Evolutionary conservation across 2,329 filamentous ascomycete genomes (phyloP), one percentile per base, ranked within the genome.

Genomic region (Neonectria ditissima): DNA sequence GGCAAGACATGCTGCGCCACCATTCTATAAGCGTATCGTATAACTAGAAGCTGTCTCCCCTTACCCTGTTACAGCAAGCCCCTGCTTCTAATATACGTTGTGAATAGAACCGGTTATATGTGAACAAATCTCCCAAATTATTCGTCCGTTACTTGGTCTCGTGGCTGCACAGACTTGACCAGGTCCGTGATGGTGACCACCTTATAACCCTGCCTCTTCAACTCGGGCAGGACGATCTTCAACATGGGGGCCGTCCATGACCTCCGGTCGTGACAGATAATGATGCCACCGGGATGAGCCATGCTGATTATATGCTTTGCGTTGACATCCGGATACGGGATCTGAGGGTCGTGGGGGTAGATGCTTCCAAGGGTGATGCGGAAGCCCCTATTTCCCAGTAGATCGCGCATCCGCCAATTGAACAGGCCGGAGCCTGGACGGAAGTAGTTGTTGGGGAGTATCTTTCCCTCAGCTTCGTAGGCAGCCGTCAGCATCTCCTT

Each of bases 261-360:
- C 73, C 94, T 84, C 68, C 93, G 79, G 80, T 97, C 94, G 80
- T 97, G 94, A 74, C 93, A 94, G 55, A 97, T 90, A 65, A 97
- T 89, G 61, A 97, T 91, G 28, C 87, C 90, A 0, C 94, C 94
- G 0, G 91, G 89, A 50, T 87, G 82, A 37, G 91, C 82, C 91
- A 94, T 93, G 79, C 92, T 93, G 70, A 97, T 77, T 4, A 97
- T 87, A 80, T 97, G 93, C 68, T 82, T 83, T 8, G 92, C 90
- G 78, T 97, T 97, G 55, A 94, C 69, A 67, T 82, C 80, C 69
- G 87, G 85, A 73, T 86, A 90, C 10, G 83, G 82, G 62, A 97
- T 90, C 82, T 97, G 93, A n/a, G 94, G 89, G 80, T 97, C 94
- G 80, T 97, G 93, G 5, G 94, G 94, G 79, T 97, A 97, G 43